A percentile compares a stretch with the other conserved stretches of the same genome.
Conservation (phyloP, 768 basidiomycete genomes). For the Artomyces pyxidatus region DNA sequence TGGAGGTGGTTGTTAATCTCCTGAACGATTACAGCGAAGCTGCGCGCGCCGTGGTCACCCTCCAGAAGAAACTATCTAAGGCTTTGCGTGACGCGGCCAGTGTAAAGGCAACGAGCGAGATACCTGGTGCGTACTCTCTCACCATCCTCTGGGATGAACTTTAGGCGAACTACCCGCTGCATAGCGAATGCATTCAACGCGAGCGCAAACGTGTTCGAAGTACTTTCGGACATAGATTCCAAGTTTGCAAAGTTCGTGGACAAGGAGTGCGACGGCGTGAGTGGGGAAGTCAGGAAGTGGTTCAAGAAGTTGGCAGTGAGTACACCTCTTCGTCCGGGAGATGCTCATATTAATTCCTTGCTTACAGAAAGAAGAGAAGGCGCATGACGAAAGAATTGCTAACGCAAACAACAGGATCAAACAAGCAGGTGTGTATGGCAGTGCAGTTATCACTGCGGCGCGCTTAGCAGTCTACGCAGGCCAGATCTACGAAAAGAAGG, state of each 20-base stretch:
- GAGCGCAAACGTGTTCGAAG: conserved; percentile 60
- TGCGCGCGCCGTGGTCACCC: conserved; percentile 44
- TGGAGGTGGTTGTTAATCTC: conserved; percentile 57
- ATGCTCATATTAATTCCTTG: background rate
- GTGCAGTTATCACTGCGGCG: background rate
- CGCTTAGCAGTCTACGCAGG: conserved; percentile 31
- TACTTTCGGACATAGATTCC: conserved; percentile 57
- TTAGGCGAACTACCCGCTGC: background rate
- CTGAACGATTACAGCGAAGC: conserved; percentile 75
- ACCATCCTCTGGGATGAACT: background rate
- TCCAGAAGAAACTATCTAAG: conserved; percentile 73
- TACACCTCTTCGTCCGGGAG: conserved; percentile 5
- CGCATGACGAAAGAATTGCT: conserved; percentile 63
- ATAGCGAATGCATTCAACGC: conserved; percentile 64
- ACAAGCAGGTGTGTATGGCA: conserved; percentile 49
- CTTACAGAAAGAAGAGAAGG: conserved; percentile 71
- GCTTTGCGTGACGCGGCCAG: conserved; percentile 59
- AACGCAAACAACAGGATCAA: conserved; percentile 67
- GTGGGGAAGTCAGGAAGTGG: conserved; percentile 73
- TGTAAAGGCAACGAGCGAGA: conserved; percentile 50
- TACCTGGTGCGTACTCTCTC: conserved; percentile 42
- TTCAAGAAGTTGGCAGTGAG: conserved; percentile 76
- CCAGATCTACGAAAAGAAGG: conserved; percentile 69
- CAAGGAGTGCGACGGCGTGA: conserved; percentile 61
- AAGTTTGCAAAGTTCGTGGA: conserved; percentile 72